phyloP scores from a whole-genome alignment of 805 yeast genomes.

The Blastobotrys terrestris region DNA sequence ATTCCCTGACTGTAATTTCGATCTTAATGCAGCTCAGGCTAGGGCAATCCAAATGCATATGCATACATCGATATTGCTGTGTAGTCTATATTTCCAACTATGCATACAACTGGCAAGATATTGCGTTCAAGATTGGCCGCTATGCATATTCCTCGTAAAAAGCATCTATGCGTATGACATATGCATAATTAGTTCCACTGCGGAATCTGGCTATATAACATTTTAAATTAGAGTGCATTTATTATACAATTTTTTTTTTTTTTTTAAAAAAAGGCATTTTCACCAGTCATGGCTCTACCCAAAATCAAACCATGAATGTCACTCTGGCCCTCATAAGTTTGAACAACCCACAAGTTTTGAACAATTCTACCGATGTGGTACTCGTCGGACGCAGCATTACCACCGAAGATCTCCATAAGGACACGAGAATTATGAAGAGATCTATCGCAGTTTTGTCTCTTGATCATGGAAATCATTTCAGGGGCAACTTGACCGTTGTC shows the following conservation, averaged over 20 bases:
- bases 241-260: not conserved
- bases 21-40: too few species aligned
- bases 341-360: constrained; percentile 38
- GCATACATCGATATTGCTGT: too few species aligned
- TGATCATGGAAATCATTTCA: constrained; percentile 40
- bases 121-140: too few species aligned
- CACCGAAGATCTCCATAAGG: constrained; percentile 40
- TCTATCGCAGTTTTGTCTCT: constrained; percentile 39
- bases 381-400: constrained; percentile 41
- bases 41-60: too few species aligned
- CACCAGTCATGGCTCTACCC: constrained; percentile 39
- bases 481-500: constrained; percentile 34
- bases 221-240: not conserved
- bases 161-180: too few species aligned
- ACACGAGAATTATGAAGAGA: constrained; percentile 33
- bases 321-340: constrained; percentile 42
- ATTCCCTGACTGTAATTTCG: too few species aligned
- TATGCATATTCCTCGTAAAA: not conserved
- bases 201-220: too few species aligned
- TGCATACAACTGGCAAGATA: too few species aligned
- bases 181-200: too few species aligned
- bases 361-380: constrained; percentile 39
- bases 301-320: constrained; percentile 38
- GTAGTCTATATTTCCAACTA: too few species aligned
- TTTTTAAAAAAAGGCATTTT: constrained; percentile 16